Base-by-base conservation (phyloP, 2,329 filamentous ascomycete species). In the Aspergillus candidus region DNA sequence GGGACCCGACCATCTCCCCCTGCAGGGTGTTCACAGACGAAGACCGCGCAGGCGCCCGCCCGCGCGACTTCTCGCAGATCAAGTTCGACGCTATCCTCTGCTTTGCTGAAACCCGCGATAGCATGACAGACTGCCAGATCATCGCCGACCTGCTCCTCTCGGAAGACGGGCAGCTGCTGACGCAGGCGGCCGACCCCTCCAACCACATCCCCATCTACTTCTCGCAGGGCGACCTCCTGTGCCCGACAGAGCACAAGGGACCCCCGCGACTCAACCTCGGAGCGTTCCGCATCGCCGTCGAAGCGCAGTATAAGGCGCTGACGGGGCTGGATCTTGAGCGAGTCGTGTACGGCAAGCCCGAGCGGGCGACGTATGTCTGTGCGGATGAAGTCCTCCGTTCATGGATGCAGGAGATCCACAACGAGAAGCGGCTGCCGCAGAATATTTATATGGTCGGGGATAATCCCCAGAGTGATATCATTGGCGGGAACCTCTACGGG, bases 371-470 rank as follows among this genome's bases (percentile, higher is more conserved):
- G n/a, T 87, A 86, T 76, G 85, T 83, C 71, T 87, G 85, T 67
- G 84, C 84, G 51, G 83, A 87, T 55, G 82, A 86, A 66, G 79
- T 88, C 13, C 75, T 88, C 51, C 73, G 78, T 27, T 77, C 75
- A 40, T 88, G 84, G 84, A 88, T 88, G 83, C 83, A 84, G 55
- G 73, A 80, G 56, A 79, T 88, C 52, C 84, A 88, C 72, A 80
- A 79, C 59, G 83, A 87, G 65, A 80, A 85, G 72, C 73, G 70
- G 48, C 71, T 86, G 34, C 82, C 83, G 3, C 64, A 78, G 63
- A 84, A 86, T 68, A 74, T 86, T 63, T 87, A 87, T 75, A 87
- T 87, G 83, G 72, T 87, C 43, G 83, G 83, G 52, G 83, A 87
- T 67, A 87, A 86, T 71, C 83, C 83, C 6, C 80, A 80, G 18